These are phyloP conservation scores for Mucor circinelloides DNA, from an alignment of 371 early-diverging fungal genomes.

Conservation along the genomic window DNA sequence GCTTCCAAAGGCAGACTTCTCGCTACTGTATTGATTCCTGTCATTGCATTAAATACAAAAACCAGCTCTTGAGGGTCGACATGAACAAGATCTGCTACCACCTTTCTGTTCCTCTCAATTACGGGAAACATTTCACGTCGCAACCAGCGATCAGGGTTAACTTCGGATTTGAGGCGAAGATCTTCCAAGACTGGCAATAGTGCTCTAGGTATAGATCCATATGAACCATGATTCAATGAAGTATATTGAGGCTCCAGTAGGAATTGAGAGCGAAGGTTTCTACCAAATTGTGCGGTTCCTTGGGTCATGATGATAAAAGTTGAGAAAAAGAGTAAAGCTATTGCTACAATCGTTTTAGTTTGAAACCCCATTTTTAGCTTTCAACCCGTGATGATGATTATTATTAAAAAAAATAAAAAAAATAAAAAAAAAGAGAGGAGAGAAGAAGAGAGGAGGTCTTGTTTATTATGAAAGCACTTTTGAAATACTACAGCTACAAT, in stretches of 20 bases:
- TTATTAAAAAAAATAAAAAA: too few species aligned
- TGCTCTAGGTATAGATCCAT: constrained; percentile 29
- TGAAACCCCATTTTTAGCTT: not conserved
- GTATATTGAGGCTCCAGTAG: constrained; percentile 41
- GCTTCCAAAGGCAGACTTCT: constrained; percentile 44
- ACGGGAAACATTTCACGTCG: constrained; percentile 15
- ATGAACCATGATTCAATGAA: constrained; percentile 50
- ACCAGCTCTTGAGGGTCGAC: constrained; percentile 43
- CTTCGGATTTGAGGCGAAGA: constrained; percentile 12
- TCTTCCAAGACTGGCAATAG: constrained; percentile 16
- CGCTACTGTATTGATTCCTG: constrained; percentile 42
- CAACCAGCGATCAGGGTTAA: constrained; percentile 24
- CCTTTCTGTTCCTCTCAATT: constrained; percentile 5
- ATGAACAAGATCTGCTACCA: constrained; percentile 28
- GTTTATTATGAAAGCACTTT: too few species aligned
- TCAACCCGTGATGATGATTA: too few species aligned
- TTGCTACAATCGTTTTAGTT: not conserved
- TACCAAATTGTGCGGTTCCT: constrained; percentile 33
- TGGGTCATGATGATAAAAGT: not conserved
- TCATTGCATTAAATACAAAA: constrained; percentile 43
- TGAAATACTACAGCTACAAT: too few species aligned
- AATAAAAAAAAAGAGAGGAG: too few species aligned
- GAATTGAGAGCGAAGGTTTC: constrained; percentile 42
- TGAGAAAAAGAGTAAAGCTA: not conserved
- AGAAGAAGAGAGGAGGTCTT: too few species aligned